A percentile compares a stretch with the other conserved stretches of the same genome.
Conservation (phyloP, 2,329 filamentous ascomycete species). For the Aspergillus aculeatinus region DNA sequence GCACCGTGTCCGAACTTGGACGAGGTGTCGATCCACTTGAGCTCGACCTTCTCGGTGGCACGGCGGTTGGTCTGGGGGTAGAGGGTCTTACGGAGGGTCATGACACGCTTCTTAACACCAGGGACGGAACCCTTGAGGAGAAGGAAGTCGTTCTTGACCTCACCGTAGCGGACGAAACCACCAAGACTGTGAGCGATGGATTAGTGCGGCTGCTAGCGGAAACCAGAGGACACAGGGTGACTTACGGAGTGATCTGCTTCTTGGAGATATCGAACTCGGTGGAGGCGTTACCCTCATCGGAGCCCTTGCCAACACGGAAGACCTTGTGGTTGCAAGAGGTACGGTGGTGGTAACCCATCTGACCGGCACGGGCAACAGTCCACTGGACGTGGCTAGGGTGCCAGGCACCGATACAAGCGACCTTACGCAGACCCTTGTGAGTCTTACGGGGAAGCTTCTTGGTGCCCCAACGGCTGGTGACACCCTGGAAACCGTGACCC, state of each 20-base stretch:
- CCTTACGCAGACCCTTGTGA: constrained; percentile 99
- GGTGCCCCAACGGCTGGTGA: constrained; percentile 97
- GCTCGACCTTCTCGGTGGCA: constrained; percentile 97
- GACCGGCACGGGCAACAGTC: constrained; percentile 99
- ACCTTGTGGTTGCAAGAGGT: constrained; percentile 99
- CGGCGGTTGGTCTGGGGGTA: constrained; percentile 94
- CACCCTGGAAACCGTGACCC: constrained; percentile 98
- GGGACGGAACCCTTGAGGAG: constrained; percentile 97
- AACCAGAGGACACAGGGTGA: constrained; percentile 33
- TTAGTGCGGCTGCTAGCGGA: constrained; percentile 36
- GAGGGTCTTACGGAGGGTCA: constrained; percentile 98
- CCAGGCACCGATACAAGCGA: constrained; percentile 99
- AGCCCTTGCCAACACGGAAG: constrained; percentile 95
- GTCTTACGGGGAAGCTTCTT: constrained; percentile 99
- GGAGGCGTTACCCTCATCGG: constrained; percentile 85
- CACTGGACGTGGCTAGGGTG: constrained; percentile 99
- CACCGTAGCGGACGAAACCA: constrained; percentile 99
- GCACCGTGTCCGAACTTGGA: constrained; percentile 99
- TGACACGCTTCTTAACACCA: constrained; percentile 98
- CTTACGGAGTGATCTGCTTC: constrained; percentile 99
- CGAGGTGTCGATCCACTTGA: constrained; percentile 99
- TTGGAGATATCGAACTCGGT: constrained; percentile 97
- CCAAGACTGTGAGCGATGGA: constrained; percentile 66
- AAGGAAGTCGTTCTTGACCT: constrained; percentile 98
- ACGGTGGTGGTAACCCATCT: constrained; percentile 99